Evolutionary conservation across 2,329 filamentous ascomycete species (phyloP).

Genomic region (Fusarium sp.): DNA sequence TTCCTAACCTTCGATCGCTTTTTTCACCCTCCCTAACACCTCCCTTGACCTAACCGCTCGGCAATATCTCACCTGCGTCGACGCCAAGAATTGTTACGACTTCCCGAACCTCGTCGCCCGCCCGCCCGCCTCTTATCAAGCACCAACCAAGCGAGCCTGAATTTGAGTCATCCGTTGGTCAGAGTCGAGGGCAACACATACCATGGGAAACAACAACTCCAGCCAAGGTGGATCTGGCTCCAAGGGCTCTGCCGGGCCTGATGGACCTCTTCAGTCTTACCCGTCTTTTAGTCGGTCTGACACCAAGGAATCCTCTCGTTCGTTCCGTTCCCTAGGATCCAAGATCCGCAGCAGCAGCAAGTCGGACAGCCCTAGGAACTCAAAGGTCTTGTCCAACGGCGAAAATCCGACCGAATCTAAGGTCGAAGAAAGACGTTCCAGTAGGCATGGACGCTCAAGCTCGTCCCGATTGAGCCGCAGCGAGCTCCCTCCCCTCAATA

Average conservation of each 20-base stretch:
- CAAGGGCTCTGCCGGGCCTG: slow-evolving; percentile 62
- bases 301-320: slow-evolving; percentile 91
- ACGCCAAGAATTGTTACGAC: slow-evolving; percentile 37
- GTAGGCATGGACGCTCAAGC: slow-evolving; percentile 67
- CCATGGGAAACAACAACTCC: slow-evolving; percentile 82
- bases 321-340: slow-evolving; percentile 84
- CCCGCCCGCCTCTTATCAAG: neutral
- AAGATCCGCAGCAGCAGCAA: slow-evolving; percentile 83
- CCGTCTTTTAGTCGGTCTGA: slow-evolving; percentile 93
- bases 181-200: slow-evolving; percentile 35
- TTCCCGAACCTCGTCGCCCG: slow-evolving; percentile 34
- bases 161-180: slow-evolving; percentile 46
- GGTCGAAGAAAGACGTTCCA: slow-evolving; percentile 77
- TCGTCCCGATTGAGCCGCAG: slow-evolving; percentile 58
- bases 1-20: slow-evolving; percentile 63
- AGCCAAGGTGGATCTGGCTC: slow-evolving; percentile 62
- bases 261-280: slow-evolving; percentile 76
- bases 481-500: slow-evolving; percentile 56
- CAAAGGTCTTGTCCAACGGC: slow-evolving; percentile 72
- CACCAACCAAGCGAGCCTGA: slow-evolving; percentile 45
- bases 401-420: slow-evolving; percentile 66
- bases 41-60: slow-evolving; percentile 10
- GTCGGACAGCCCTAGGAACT: slow-evolving; percentile 84
- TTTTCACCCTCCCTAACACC: slow-evolving; percentile 64
- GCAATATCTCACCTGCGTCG: slow-evolving; percentile 14